phyloP scores from a whole-genome alignment of 495 filamentous ascomycete genomes.

The Daldinia bambusicola region DNA sequence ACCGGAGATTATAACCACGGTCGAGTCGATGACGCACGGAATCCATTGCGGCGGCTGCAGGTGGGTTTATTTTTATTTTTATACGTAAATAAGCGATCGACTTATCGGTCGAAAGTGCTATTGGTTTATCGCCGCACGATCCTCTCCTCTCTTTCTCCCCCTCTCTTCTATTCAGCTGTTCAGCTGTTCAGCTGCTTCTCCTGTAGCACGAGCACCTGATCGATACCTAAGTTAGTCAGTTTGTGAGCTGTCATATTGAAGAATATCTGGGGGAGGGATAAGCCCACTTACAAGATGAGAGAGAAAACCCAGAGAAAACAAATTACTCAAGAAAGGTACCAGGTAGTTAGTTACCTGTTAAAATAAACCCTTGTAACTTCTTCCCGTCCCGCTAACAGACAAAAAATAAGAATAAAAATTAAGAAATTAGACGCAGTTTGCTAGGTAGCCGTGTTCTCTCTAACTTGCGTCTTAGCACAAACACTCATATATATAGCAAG shows the following conservation, averaged over 20 bases:
- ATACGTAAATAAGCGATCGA: neutral
- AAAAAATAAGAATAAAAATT: neutral
- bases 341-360: too few species aligned
- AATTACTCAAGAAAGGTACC: too few species aligned
- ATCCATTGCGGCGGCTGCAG: conserved; percentile 18
- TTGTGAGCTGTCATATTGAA: conserved; percentile 39
- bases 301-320: neutral
- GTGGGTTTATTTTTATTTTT: neutral
- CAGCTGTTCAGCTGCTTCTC: neutral
- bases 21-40: neutral
- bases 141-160: neutral
- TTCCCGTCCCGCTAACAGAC: conserved; percentile 1
- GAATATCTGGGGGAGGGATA: conserved; percentile 24
- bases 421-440: neutral
- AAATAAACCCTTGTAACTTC: conserved; percentile 10
- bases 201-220: conserved; percentile 14
- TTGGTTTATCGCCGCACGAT: conserved; percentile 1
- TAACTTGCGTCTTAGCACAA: conserved; percentile 22
- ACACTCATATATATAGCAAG: conserved; percentile 9
- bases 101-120: neutral
- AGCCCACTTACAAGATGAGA: conserved; percentile 9
- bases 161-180: neutral
- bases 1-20: neutral
- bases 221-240: conserved; percentile 3
- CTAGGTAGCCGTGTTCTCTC: conserved; percentile 3